Percentiles rank a stretch among this genome's conserved stretches.
Conservation (phyloP, 768 basidiomycete species). For the Serendipita sp. region DNA sequence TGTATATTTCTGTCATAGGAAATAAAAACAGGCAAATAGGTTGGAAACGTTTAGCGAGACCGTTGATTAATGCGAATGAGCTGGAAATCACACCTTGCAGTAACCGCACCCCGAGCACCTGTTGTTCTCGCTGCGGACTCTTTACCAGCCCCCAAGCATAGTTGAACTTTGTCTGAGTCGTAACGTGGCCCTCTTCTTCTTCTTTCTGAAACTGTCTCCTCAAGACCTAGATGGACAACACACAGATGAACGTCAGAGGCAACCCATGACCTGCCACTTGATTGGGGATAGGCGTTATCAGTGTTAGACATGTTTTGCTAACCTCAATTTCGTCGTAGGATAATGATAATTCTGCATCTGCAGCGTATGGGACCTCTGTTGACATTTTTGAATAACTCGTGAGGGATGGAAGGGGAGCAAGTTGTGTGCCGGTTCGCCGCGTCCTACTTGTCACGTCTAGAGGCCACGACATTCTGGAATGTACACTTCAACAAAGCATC, state of each 20-base stretch:
- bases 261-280: background rate
- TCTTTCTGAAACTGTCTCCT: constrained; percentile 82
- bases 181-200: constrained; percentile 63
- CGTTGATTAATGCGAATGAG: background rate
- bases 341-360: constrained; percentile 80
- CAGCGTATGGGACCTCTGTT: constrained; percentile 87
- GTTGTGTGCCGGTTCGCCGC: no score
- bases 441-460: no score
- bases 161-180: constrained; percentile 94
- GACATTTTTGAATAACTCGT: constrained; percentile 19
- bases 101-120: constrained; percentile 81
- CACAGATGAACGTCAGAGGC: background rate
- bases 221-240: constrained; percentile 44
- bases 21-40: background rate
- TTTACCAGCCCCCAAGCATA: constrained; percentile 95
- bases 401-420: background rate
- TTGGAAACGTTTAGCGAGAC: background rate
- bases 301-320: constrained; percentile 8
- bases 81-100: constrained; percentile 51
- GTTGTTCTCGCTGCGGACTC: constrained; percentile 66
- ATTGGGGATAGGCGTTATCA: background rate
- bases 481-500: no score
- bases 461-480: no score
- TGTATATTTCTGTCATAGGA: constrained; percentile 61
- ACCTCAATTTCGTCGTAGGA: constrained; percentile 86